Evolutionary conservation across 345 rosid genomes (phyloP).

Genomic region (Fremontodendron californicum): DNA sequence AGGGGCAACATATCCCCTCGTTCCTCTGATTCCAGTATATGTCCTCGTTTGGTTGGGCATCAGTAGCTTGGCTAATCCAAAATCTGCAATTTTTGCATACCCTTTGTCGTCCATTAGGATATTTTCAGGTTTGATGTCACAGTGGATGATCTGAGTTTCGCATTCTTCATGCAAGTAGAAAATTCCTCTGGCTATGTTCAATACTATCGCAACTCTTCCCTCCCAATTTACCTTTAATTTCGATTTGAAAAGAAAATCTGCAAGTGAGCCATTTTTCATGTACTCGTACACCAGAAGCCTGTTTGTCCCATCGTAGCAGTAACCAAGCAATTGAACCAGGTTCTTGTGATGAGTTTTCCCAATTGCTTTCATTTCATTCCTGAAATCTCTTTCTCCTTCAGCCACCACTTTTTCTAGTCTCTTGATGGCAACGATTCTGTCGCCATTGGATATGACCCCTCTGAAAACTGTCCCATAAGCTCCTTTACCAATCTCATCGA

Average conservation of each 20-base stretch:
- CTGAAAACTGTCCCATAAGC: no score
- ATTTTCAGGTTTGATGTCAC: slow-evolving; percentile 28
- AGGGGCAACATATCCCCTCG: slow-evolving; percentile 32
- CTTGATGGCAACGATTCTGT: no score
- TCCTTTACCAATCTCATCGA: no score
- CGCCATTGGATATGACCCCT: no score
- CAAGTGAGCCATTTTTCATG: slow-evolving; percentile 26
- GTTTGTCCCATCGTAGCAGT: no score
- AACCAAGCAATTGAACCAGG: no score
- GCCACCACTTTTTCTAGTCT: no score
- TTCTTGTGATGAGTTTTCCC: no score
- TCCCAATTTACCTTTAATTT: not conserved
- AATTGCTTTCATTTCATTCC: no score
- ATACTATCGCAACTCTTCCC: slow-evolving; percentile 13
- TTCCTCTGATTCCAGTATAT: slow-evolving; percentile 27
- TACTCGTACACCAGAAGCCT: no score
- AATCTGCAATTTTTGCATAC: slow-evolving; percentile 20
- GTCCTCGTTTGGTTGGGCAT: slow-evolving; percentile 17
- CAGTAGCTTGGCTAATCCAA: slow-evolving; percentile 27
- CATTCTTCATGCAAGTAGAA: slow-evolving; percentile 24
- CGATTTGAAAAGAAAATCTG: slow-evolving; percentile 12
- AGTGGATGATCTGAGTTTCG: slow-evolving; percentile 20
- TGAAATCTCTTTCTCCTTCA: no score
- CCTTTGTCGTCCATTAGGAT: slow-evolving; percentile 15
- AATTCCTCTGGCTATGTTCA: slow-evolving; percentile 15